Evolutionary conservation across 257 asterid genomes (phyloP), one percentile per base, ranked within the genome.

Genomic region (Gentiana macrophylla): DNA sequence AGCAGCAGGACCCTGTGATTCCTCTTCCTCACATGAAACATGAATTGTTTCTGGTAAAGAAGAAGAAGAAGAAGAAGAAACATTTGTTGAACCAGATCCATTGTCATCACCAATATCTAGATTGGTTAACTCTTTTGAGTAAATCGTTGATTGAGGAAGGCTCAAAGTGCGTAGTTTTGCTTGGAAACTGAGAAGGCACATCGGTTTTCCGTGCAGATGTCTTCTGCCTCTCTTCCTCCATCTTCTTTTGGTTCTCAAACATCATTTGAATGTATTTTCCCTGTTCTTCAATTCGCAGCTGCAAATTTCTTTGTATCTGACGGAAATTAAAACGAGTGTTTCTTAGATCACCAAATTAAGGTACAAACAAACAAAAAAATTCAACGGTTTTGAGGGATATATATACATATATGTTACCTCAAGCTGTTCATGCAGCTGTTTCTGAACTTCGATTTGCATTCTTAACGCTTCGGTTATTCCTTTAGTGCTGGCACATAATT

Each of bases 401-500:
- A 12, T 8, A 11, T 50, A 49, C 47, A 12, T 8, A 5, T 54
- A 6, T 10, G 49, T 55, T 52, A 87, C 94, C 94, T 87, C 96
- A 43, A 87, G 96, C 68, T 87, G 96, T 68, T 87, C 96, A 12
- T 87, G 94, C 61, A 87, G 88, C 72, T 82, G 87, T 72, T 87
- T 87, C 80, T 87, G 96, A 5, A 87, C 96, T 70, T 87, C 96
- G 88, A 87, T 78, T 70, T 87, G 96, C 58, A 88, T 37, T 66
- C 85, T 75, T 52, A 88, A 79, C 46, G 96, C 93, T 75, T 88
- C 96, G 13, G 90, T 82, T 50, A 84, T 84, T 10, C 88, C 93
- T 72, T 74, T 71, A 3, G 83, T 79, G 81, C 96, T 87, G 84
- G 63, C 64, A 75, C 55, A 43, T 52, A 55, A 67, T 36, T 47